phyloP scores from a whole-genome alignment of 2,329 filamentous ascomycete genomes.

The Colletotrichum sp. region DNA sequence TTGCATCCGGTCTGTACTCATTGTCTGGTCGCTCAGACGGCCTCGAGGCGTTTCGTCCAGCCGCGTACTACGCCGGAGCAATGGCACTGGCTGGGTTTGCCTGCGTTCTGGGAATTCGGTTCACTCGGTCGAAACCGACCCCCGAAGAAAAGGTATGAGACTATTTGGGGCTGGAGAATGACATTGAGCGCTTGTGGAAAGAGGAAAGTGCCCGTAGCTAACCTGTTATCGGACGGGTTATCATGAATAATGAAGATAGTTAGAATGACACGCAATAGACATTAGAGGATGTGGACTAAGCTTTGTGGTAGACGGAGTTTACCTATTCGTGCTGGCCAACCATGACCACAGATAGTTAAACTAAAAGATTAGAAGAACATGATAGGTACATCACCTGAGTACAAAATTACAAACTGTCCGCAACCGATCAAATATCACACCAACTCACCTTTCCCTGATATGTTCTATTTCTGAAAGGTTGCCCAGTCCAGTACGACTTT shows the following conservation, averaged over 20 bases:
- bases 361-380: not conserved
- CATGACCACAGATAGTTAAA: not conserved
- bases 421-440: accelerated
- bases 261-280: not conserved
- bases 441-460: not conserved
- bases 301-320: not conserved
- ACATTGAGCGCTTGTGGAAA: accelerated
- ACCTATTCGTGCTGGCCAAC: accelerated
- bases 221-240: accelerated
- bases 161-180: accelerated
- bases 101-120: not conserved
- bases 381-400: not conserved
- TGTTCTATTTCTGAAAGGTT: not conserved
- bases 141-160: not conserved
- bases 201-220: not conserved
- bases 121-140: not conserved
- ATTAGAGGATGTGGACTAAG: not conserved
- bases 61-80: conserved; percentile 30
- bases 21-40: conserved; percentile 21
- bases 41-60: conserved; percentile 26
- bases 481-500: not conserved
- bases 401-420: not conserved
- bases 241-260: not conserved
- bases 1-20: conserved; percentile 29
- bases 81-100: conserved; percentile 23